Base-by-base conservation (phyloP, 495 filamentous ascomycete genomes). In the Aspergillus mulundensis region DNA sequence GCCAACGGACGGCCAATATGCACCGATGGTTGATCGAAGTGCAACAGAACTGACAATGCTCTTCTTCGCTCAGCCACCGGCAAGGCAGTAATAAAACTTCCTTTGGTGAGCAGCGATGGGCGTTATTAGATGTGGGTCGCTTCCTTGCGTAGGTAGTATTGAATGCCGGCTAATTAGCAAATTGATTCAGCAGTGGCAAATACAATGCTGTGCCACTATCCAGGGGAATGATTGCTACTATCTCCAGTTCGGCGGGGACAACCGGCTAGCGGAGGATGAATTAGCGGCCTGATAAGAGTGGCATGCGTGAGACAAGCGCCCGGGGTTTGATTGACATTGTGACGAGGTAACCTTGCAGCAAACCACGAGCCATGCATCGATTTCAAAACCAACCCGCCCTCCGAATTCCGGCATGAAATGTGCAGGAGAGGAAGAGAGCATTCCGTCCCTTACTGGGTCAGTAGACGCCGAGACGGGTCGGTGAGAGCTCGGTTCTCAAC, bases 301-400 rank as follows among this genome's bases (percentile, higher is more conserved):
- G 58, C 53, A 45, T 42, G 32, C 7, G 58, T 56, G 53, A 60
- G 53, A 60, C 58, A 56, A 60, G 48, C 47, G 58, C 53, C 48
- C 40, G 38, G 23, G 24, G 18, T 39, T 5, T 45, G 36, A 12
- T 34, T 19, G 47, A 52, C 25, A 38, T 52, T 47, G 47, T 12
- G 36, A 20, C 12, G 23, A 44, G 5, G 41, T 8, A 44, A n/a
- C 10, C 39, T 19, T n/a, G 45, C 45, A 48, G 14, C 15, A 28
- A 47, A 46, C 32, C 51, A 45, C 50, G 38, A 32, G 38, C 24
- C 21, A 38, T 42, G 32, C 43, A 16, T 20, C n/a, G 14, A 46
- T 21, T 11, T 47, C n/a, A 30, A 52, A 23, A 28, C 8, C 32
- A 36, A 36, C 23, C 24, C 16, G 21, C 16, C 28, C 28, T 18